phyloP scores from a whole-genome alignment of 805 yeast species.

The Saccharomycopsis fermentans region DNA sequence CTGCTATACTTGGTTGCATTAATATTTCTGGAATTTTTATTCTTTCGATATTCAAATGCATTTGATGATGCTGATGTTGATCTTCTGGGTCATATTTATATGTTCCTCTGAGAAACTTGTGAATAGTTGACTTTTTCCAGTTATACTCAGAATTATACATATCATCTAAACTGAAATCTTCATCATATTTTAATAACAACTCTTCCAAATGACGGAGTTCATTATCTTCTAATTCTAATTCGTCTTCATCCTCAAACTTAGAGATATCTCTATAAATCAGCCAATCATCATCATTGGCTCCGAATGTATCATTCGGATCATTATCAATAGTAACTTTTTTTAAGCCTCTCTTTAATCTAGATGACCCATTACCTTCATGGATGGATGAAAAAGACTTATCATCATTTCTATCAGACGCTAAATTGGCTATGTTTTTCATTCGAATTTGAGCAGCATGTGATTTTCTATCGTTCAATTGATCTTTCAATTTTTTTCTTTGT shows the following conservation, averaged over 20 bases:
- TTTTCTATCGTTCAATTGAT: slow-evolving; percentile 77
- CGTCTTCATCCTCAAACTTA: slow-evolving; percentile 66
- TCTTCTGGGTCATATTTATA: slow-evolving; percentile 74
- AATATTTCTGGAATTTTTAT: slow-evolving; percentile 85
- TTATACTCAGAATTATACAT: slow-evolving; percentile 73
- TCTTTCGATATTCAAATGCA: slow-evolving; percentile 84
- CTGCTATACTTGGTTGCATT: slow-evolving; percentile 90
- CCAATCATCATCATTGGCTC: slow-evolving; percentile 96
- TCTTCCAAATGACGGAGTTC: slow-evolving; percentile 56
- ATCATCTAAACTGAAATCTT: slow-evolving; percentile 76
- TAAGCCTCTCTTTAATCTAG: slow-evolving; percentile 37
- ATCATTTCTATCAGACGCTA: slow-evolving; percentile 60
- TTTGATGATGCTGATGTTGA: slow-evolving; percentile 78
- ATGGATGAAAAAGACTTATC: slow-evolving; percentile 10
- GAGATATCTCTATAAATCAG: slow-evolving; percentile 77
- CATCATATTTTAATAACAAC: slow-evolving; percentile 71
- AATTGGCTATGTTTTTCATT: slow-evolving; percentile 81
- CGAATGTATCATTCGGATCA: slow-evolving; percentile 89
- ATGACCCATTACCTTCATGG: slow-evolving; percentile 25
- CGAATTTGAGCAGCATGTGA: slow-evolving; percentile 86
- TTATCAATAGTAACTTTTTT: slow-evolving; percentile 66
- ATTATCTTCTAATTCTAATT: slow-evolving; percentile 63
- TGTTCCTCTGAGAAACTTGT: slow-evolving; percentile 84
- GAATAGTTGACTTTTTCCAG: slow-evolving; percentile 73
- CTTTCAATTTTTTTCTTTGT: slow-evolving; percentile 59